Base-by-base conservation (phyloP, 495 filamentous ascomycete species). In the Xanthoparmelia taractica region DNA sequence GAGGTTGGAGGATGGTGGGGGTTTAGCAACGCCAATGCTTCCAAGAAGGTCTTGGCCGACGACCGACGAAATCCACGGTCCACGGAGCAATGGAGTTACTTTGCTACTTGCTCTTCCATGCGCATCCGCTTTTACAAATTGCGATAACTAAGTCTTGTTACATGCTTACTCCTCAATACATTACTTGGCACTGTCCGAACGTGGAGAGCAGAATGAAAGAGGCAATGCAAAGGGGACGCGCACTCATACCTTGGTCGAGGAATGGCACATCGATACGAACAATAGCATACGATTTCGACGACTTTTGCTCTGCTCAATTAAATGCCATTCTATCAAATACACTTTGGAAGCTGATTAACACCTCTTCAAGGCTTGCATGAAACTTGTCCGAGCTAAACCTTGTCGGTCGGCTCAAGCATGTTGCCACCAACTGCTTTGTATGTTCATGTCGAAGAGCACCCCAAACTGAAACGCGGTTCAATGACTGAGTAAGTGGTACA, bases 341-440 rank as follows among this genome's bases (percentile, higher is more conserved):
- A 63, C 55, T 54, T 52, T 54, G 52, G 61, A 58, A 63, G 61
- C 54, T 62, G 58, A n/a, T 54, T 50, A 58, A 50, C 11, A 57
- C 41, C 41, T 58, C 15, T 48, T 12, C 8, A 37, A 58, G 41
- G 55, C 55, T 63, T 45, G 61, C 38, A 41, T 47, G 41, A 25
- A 48, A 58, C 57, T 50, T 41, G 45, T 38, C 38, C 25, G 29
- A 58, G 61, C 54, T 47, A 17, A n/a, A 47, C 31, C 61, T n/a
- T 17, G 54, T 63, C 7, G 57, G 54, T 63, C 6, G 45, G 54
- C 23, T 36, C 25, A 41, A 58, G 54, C 55, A 40, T 48, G 50
- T 47, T 12, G 40, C 50, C 61, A 37, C 27, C 10, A 63, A 37
- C 7, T 50, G 54, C 60, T 63, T 29, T 58, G 34, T 63, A 63